These are phyloP conservation scores for Colletotrichum chrysophilum DNA, from an alignment of 2,329 filamentous ascomycete genomes.

Conservation along the genomic window DNA sequence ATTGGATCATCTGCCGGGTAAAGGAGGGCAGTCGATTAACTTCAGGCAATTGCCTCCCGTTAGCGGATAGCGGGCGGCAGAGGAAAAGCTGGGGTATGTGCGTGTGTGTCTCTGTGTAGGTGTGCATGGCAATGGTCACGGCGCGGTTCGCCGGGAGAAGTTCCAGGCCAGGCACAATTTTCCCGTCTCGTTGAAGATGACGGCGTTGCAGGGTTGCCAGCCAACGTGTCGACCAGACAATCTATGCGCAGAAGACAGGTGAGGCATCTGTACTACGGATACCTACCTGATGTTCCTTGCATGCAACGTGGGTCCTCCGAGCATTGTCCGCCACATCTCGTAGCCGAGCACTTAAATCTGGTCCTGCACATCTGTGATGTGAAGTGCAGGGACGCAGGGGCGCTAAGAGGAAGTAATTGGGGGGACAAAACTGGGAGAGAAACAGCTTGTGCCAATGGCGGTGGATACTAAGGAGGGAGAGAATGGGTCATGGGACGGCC, in stretches of 20 bases:
- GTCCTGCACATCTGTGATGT: neutral
- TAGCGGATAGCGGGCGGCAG: constrained; percentile 16
- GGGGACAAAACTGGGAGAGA: neutral
- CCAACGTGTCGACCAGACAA: neutral
- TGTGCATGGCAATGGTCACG: neutral
- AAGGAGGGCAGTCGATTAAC: neutral
- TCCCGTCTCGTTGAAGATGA: neutral
- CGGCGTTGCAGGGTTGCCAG: neutral
- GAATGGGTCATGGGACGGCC: neutral
- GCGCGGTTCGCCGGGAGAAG: neutral
- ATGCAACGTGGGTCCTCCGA: neutral
- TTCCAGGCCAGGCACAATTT: neutral
- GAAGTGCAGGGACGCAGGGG: neutral
- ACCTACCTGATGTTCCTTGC: neutral
- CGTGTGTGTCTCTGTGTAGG: neutral
- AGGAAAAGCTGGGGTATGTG: constrained; percentile 5
- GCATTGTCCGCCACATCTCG: neutral
- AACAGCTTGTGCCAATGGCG: neutral
- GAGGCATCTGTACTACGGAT: neutral
- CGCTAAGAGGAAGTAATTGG: neutral
- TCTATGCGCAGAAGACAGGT: neutral
- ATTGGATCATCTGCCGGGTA: constrained; percentile 1
- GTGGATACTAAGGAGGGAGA: neutral
- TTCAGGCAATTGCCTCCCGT: constrained; percentile 3
- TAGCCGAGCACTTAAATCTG: neutral